A percentile compares a stretch with the other conserved stretches of the same genome.
Evolutionary conservation across 116 monocot species (phyloP).

Genomic region (Thalassia testudinum): DNA sequence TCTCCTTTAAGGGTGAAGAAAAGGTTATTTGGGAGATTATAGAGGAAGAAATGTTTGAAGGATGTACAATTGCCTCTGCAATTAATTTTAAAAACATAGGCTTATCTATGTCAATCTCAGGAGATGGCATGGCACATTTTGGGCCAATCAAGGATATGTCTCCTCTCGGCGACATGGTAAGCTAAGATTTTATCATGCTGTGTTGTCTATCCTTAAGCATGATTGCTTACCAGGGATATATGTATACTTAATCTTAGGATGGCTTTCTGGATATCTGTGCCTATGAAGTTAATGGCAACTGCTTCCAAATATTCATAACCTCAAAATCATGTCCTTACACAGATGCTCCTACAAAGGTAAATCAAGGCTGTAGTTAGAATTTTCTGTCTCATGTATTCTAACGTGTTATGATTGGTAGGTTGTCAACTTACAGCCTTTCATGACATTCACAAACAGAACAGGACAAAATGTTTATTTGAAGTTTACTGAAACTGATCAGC

Average conservation of each 20-base stretch:
- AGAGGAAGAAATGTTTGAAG: constrained; percentile 64
- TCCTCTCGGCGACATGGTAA: constrained; percentile 81
- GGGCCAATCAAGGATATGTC: constrained; percentile 57
- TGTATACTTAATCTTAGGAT: constrained; percentile 39
- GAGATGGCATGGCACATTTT: constrained; percentile 29
- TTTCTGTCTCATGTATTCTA: not conserved
- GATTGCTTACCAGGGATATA: not conserved
- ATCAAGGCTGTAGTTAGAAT: constrained; percentile 1
- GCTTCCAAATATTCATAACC: constrained; percentile 51
- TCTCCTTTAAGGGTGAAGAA: constrained; percentile 19
- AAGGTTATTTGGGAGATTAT: constrained; percentile 46
- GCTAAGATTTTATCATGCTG: not conserved
- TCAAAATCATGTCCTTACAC: constrained; percentile 79
- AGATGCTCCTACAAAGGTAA: constrained; percentile 93
- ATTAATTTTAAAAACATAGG: constrained; percentile 63
- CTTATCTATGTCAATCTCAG: constrained; percentile 42
- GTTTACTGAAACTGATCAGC: constrained; percentile 47
- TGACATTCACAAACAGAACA: constrained; percentile 81
- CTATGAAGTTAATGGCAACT: constrained; percentile 57
- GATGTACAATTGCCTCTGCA: constrained; percentile 68
- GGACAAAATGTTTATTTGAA: constrained; percentile 68
- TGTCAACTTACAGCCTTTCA: constrained; percentile 63
- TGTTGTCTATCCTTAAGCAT: not conserved
- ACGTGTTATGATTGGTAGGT: constrained; percentile 28
- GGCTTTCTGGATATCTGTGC: constrained; percentile 87